Evolutionary conservation across 2,329 filamentous ascomycete genomes (phyloP).

Genomic region (Myriosclerotinia scirpicola): DNA sequence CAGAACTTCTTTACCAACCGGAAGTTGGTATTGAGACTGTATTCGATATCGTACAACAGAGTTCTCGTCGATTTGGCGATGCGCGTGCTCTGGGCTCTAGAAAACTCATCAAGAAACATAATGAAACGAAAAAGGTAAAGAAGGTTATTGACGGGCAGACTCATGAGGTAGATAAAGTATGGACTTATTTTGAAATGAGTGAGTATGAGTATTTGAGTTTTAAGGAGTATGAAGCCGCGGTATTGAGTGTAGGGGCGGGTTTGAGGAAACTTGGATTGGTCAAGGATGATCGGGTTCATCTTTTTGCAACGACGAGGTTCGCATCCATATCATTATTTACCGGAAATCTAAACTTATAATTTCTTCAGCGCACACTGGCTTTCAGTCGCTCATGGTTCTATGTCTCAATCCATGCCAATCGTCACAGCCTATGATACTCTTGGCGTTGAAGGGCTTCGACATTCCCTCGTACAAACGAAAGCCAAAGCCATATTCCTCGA

Average conservation of each 20-base stretch:
- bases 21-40: conserved; percentile 58
- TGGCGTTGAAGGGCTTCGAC: conserved; percentile 77
- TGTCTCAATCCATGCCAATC: conserved; percentile 84
- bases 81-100: conserved; percentile 67
- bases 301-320: conserved; percentile 68
- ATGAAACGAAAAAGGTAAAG: conserved; percentile 86
- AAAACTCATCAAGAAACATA: conserved; percentile 72
- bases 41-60: conserved; percentile 71
- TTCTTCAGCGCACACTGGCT: conserved; percentile 64
- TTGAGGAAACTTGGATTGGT: conserved; percentile 70
- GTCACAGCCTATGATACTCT: conserved; percentile 96
- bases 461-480: conserved; percentile 79
- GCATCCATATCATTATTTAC: too few species aligned
- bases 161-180: conserved; percentile 79
- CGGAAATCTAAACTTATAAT: not conserved
- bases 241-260: conserved; percentile 66
- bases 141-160: conserved; percentile 81
- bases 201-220: conserved; percentile 76
- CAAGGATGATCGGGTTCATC: conserved; percentile 69
- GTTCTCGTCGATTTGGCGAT: conserved; percentile 65
- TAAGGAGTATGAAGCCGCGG: conserved; percentile 72
- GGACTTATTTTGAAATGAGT: conserved; percentile 84
- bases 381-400: conserved; percentile 71
- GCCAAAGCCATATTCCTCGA: conserved; percentile 85
- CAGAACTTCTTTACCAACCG: conserved; percentile 43